Evolutionary conservation across 208 protist species (phyloP).

Genomic region (Leishmania arabica): DNA sequence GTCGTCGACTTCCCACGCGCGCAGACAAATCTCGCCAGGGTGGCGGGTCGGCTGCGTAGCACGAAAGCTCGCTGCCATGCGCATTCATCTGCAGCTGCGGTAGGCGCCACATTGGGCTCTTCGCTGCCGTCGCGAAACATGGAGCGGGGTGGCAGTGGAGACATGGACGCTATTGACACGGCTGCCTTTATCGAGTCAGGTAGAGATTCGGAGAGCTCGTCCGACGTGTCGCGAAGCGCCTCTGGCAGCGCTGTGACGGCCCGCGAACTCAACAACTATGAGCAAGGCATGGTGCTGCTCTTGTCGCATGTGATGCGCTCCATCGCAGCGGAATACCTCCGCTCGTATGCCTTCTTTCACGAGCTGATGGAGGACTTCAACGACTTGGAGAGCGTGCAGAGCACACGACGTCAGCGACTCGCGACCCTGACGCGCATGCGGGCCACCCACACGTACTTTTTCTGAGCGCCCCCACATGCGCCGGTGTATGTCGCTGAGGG

Average conservation of each 20-base stretch:
- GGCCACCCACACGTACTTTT: constrained; percentile 57
- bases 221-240: constrained; percentile 9
- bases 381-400: constrained; percentile 60
- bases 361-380: constrained; percentile 75
- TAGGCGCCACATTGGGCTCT: background rate
- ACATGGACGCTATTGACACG: constrained; percentile 4
- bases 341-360: constrained; percentile 49
- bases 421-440: constrained; percentile 67
- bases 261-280: constrained; percentile 55
- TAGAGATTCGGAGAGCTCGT: constrained; percentile 9
- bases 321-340: constrained; percentile 46
- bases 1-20: background rate
- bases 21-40: background rate
- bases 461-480: background rate
- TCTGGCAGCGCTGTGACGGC: constrained; percentile 7
- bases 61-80: background rate
- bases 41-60: background rate
- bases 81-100: background rate
- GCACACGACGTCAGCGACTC: constrained; percentile 50
- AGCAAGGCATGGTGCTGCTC: constrained; percentile 79
- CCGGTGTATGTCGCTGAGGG: background rate
- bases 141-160: background rate
- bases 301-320: constrained; percentile 71
- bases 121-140: background rate
- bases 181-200: constrained; percentile 7